Percentiles rank a stretch among this genome's conserved stretches.
These are phyloP conservation scores for Trichophyton mentagrophytes DNA, from an alignment of 2,329 filamentous ascomycete species.

Conservation along the genomic window DNA sequence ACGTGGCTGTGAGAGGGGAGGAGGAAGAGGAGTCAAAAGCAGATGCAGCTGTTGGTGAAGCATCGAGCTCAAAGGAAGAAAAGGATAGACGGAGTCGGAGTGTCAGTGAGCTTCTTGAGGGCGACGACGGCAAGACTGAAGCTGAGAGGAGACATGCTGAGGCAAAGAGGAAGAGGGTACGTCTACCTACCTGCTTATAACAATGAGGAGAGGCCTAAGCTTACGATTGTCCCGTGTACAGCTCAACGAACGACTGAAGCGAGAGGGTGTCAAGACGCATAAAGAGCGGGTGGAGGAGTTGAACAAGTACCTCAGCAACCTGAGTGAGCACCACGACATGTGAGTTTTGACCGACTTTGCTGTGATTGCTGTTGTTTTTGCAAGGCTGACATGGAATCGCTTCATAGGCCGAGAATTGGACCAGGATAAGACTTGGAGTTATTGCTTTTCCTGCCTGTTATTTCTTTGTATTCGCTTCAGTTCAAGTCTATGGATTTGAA, in stretches of 20 bases:
- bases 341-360: slow-evolving; percentile 22
- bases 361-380: neutral
- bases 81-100: slow-evolving; percentile 12
- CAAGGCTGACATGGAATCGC: slow-evolving; percentile 11
- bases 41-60: neutral
- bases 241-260: slow-evolving; percentile 69
- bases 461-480: neutral
- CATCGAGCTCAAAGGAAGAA: slow-evolving; percentile 10
- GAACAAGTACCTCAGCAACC: slow-evolving; percentile 78
- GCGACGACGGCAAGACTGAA: slow-evolving; percentile 57
- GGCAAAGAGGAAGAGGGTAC: slow-evolving; percentile 62
- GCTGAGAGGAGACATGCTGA: slow-evolving; percentile 73
- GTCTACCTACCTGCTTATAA: slow-evolving; percentile 22
- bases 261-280: slow-evolving; percentile 86
- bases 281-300: slow-evolving; percentile 93
- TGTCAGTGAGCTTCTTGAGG: slow-evolving; percentile 16
- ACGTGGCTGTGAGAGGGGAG: slow-evolving; percentile 5
- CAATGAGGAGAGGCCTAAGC: neutral
- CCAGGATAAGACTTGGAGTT: slow-evolving; percentile 9
- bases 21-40: neutral
- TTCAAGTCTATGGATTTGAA: neutral
- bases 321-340: slow-evolving; percentile 99
- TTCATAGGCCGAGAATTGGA: slow-evolving; percentile 28
- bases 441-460: neutral
- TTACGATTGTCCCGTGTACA: slow-evolving; percentile 25